phyloP scores from a whole-genome alignment of 192 early-diverging fungal genomes.

The Backusella parvicylindrica region DNA sequence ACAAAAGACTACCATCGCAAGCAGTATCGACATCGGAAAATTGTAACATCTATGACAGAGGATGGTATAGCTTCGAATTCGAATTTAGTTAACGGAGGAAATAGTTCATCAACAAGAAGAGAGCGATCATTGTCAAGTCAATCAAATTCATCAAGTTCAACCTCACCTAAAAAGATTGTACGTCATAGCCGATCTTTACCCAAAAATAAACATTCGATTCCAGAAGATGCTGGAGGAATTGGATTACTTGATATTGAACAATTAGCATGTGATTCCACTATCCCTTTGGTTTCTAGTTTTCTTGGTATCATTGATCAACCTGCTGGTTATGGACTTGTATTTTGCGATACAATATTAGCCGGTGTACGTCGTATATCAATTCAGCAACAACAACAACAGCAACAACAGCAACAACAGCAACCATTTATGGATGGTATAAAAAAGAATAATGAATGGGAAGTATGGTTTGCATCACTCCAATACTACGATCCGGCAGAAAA shows the following conservation, averaged over 20 bases:
- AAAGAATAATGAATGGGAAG: constrained; percentile 11
- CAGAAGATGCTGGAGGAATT: not conserved
- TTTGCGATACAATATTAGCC: constrained; percentile 29
- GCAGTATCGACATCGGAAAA: not conserved
- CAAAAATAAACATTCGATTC: not conserved
- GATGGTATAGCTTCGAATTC: not conserved
- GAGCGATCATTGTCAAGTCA: not conserved
- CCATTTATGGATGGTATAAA: not conserved
- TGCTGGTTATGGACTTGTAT: constrained; percentile 11
- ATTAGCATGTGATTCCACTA: constrained; percentile 12
- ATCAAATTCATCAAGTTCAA: not conserved
- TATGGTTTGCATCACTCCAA: constrained; percentile 26
- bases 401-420: not conserved
- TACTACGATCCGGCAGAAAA: constrained; percentile 17
- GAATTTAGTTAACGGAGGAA: not conserved
- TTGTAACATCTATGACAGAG: not conserved
- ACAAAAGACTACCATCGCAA: constrained; percentile 22
- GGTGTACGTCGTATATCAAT: constrained; percentile 28
- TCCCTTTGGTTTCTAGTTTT: constrained; percentile 13
- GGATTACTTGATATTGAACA: constrained; percentile 36
- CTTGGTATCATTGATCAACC: constrained; percentile 25
- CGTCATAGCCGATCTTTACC: not conserved
- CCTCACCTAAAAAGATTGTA: not conserved
- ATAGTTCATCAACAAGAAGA: not conserved
- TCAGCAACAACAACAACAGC: too few species aligned